Base-by-base conservation (phyloP, 176 grass and related monocot genomes). In the Melocanna baccifera region DNA sequence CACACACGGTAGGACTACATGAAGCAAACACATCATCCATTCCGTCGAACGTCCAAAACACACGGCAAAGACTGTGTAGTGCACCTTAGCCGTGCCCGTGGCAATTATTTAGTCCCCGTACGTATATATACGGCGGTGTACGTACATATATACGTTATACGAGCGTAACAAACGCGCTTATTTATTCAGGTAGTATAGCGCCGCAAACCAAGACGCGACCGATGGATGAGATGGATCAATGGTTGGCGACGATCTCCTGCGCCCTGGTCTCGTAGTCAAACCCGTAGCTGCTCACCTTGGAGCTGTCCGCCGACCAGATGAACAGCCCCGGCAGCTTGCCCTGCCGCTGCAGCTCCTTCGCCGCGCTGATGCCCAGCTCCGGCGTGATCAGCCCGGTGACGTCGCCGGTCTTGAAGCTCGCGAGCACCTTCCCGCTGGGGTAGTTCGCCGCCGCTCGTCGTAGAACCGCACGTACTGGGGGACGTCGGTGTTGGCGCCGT, bases 241-340 rank as follows among this genome's bases (percentile, higher is more conserved):
- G 88, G 72, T 88, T 88, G 67, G 87, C 84, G n/a, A 89, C 51
- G 73, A 94, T 43, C 7, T 66, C 9, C 85, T 91, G 89, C 3
- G 46, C 89, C 40, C 9, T 19, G 7, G 25, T 66, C 67, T 91
- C 92, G 73, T 87, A 94, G 8, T 45, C 51, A 4, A 94, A 94
- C 0, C 15, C 3, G 1, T 86, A 51, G 53, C 73, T 36, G 72
- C 78, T 82, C 15, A 0, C 0, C n/a, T 76, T 36, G 37, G 92
- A 94, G 51, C 71, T 74, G 42, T 95, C 93, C 1, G 90, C 93
- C 0, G 85, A 90, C 83, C 86, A 95, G 66, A 90, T 77, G 81
- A 95, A 95, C 12, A 95, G 29, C 9, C 93, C 90, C 0, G 57
- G 74, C 12, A 95, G 90, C 79, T 81, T 92, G 48, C 77, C 86